phyloP scores from a whole-genome alignment of 2,329 filamentous ascomycete species.

The Nigrospora osmanthi region DNA sequence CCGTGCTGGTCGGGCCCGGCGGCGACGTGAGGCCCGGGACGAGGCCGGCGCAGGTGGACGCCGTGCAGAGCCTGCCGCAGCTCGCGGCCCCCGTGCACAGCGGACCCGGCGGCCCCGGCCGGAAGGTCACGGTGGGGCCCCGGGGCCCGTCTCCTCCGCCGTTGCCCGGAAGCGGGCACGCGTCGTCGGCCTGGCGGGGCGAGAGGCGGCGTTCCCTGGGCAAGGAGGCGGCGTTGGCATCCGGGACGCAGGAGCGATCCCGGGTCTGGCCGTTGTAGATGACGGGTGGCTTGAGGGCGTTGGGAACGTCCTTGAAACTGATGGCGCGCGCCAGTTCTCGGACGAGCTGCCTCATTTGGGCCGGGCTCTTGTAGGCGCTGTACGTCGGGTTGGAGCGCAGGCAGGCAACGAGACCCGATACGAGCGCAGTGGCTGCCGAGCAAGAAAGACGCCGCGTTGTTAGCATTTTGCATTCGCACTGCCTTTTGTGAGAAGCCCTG shows the following conservation, averaged over 20 bases:
- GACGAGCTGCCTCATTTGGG: neutral
- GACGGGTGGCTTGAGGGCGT: neutral
- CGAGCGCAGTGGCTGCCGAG: neutral
- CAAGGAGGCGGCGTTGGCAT: neutral
- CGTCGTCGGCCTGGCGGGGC: no score
- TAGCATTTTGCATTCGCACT: neutral
- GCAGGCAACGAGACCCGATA: neutral
- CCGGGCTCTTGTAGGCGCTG: neutral
- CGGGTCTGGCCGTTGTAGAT: neutral
- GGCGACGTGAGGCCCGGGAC: neutral
- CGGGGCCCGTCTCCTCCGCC: neutral
- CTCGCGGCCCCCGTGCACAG: neutral
- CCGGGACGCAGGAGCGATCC: neutral
- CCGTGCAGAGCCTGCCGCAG: neutral
- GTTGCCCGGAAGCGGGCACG: neutral
- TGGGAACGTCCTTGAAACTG: neutral
- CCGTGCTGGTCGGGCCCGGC: neutral
- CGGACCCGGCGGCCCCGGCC: neutral
- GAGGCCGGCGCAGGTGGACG: neutral
- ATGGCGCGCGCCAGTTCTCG: neutral
- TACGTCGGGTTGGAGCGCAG: neutral
- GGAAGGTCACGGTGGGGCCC: neutral
- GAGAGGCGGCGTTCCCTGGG: neutral
- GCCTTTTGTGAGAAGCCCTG: neutral
- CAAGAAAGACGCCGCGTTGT: neutral